Percentiles rank a stretch among this genome's conserved stretches.
These are phyloP conservation scores for Aspergillus nomiae DNA, from an alignment of 2,329 filamentous ascomycete genomes.

Conservation along the genomic window DNA sequence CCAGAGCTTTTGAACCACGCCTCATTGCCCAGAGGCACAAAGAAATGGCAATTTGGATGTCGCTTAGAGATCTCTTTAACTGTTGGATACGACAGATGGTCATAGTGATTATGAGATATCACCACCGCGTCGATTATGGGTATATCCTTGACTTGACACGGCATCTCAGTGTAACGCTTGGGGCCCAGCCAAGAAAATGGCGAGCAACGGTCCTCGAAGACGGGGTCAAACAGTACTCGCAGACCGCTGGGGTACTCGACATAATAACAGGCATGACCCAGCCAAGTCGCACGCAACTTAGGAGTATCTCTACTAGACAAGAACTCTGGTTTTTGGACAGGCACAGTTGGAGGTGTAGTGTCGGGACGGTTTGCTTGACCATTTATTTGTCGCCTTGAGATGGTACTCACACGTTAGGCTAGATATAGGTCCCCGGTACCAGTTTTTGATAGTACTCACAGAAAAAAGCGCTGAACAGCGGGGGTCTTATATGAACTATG, in stretches of 20 bases:
- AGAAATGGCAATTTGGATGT: constrained; percentile 81
- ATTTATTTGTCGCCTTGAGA: constrained; percentile 45
- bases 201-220: constrained; percentile 85
- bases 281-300: constrained; percentile 82
- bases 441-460: constrained; percentile 17
- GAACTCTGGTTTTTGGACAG: constrained; percentile 68
- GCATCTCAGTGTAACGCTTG: constrained; percentile 74
- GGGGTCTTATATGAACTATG: constrained; percentile 27
- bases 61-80: constrained; percentile 69
- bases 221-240: constrained; percentile 88
- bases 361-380: constrained; percentile 60
- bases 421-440: background rate
- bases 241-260: constrained; percentile 86
- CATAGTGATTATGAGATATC: constrained; percentile 91
- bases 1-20: constrained; percentile 75
- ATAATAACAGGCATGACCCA: constrained; percentile 92
- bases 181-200: constrained; percentile 72
- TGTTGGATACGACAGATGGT: constrained; percentile 80
- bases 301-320: constrained; percentile 60
- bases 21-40: constrained; percentile 81
- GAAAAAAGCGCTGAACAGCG: constrained; percentile 5
- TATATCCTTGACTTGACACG: constrained; percentile 76
- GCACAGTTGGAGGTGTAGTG: constrained; percentile 65
- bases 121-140: constrained; percentile 62
- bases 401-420: background rate